Conservation (phyloP, 2,329 filamentous ascomycete genomes). For the Claviceps arundinis region DNA sequence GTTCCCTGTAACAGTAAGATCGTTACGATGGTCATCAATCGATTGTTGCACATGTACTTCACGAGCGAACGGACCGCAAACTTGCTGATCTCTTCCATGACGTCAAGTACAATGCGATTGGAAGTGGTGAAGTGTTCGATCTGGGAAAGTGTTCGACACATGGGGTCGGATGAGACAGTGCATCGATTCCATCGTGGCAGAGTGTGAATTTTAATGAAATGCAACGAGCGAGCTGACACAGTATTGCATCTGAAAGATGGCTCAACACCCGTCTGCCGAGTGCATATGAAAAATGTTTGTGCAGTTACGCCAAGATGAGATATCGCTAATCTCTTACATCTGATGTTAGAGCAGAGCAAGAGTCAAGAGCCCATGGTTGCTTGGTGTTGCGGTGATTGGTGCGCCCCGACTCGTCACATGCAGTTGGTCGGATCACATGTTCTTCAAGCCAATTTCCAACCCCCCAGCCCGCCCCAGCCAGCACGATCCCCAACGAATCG, state of each 20-base stretch:
- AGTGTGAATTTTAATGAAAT: background rate
- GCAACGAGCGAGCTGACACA: background rate
- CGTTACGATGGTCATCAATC: background rate
- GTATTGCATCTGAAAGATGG: background rate
- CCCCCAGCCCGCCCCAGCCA: background rate
- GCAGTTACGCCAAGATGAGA: no score
- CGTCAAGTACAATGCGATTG: background rate
- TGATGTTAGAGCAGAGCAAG: no score
- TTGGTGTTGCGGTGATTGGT: background rate
- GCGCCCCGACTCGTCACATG: background rate
- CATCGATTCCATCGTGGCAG: background rate
- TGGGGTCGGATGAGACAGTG: background rate
- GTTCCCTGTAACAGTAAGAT: background rate
- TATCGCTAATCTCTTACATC: no score
- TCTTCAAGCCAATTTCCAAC: background rate
- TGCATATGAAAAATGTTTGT: no score
- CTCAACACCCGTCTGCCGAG: no score
- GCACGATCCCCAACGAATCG: background rate
- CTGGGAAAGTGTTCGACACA: background rate
- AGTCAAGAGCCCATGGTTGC: no score
- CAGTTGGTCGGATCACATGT: background rate
- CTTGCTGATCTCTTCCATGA: background rate
- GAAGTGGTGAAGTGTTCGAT: background rate
- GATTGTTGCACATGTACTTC: background rate
- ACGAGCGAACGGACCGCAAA: background rate